A percentile compares a stretch with the other conserved stretches of the same genome.
phyloP scores from a whole-genome alignment of 257 asterid species.

The Striga asiatica region DNA sequence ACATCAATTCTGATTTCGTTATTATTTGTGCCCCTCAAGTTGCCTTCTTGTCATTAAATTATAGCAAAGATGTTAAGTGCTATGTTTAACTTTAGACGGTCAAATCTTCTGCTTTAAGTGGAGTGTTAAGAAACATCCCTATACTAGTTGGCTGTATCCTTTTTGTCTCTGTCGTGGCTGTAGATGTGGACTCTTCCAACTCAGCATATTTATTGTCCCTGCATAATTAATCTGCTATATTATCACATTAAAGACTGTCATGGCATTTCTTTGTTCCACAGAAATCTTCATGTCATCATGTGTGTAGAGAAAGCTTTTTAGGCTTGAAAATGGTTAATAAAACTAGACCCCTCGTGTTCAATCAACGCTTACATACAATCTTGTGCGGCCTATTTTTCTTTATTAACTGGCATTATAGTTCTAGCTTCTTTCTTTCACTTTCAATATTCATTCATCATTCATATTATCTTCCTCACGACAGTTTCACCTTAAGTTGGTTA shows the following conservation, averaged over 20 bases:
- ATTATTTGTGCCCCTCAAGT: not conserved
- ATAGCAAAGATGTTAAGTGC: not conserved
- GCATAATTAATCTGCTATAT: not conserved
- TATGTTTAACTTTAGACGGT: not conserved
- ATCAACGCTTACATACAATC: not conserved
- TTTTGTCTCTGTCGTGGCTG: constrained; percentile 3
- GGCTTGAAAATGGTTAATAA: too few species aligned
- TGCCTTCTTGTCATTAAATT: not conserved
- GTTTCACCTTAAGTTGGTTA: not conserved
- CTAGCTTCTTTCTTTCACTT: not conserved
- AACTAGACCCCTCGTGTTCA: too few species aligned
- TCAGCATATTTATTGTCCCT: not conserved
- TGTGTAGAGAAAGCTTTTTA: too few species aligned
- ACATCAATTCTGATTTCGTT: not conserved
- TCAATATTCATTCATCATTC: not conserved
- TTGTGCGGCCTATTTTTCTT: not conserved
- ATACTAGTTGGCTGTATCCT: not conserved
- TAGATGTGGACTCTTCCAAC: not conserved
- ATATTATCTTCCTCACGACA: not conserved
- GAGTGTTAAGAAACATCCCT: not conserved
- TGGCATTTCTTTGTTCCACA: not conserved
- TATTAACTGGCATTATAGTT: not conserved
- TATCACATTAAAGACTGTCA: not conserved
- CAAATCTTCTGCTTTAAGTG: constrained; percentile 3
- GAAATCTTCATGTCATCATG: not conserved